Percentiles rank a stretch among this genome's conserved stretches.
Conservation (phyloP, 1,139 yeast genomes). For the Pneumocystis canis region DNA sequence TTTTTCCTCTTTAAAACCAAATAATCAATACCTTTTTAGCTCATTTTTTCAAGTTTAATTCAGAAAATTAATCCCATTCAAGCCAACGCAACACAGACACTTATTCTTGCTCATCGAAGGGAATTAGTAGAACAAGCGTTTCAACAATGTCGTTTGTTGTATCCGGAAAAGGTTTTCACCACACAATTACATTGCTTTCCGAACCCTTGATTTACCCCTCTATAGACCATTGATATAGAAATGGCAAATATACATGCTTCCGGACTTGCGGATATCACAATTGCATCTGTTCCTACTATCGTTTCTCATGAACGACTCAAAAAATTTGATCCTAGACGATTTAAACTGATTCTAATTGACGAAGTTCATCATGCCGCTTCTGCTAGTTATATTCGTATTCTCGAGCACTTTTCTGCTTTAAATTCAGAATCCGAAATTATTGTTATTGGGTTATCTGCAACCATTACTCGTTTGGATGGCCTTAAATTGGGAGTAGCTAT, state of each 20-base stretch:
- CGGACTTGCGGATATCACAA: slow-evolving; percentile 44
- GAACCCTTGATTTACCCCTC: neutral
- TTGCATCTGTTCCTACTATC: slow-evolving; percentile 66
- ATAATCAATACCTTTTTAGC: neutral
- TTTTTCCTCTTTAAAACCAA: neutral
- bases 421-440: slow-evolving; percentile 32
- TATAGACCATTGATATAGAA: slow-evolving; percentile 44
- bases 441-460: slow-evolving; percentile 80
- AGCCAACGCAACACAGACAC: slow-evolving; percentile 35
- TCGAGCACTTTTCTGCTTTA: slow-evolving; percentile 42
- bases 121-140: slow-evolving; percentile 68
- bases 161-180: slow-evolving; percentile 30
- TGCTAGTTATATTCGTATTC: slow-evolving; percentile 42
- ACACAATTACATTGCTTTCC: too few species aligned
- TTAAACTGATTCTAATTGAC: slow-evolving; percentile 65
- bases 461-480: slow-evolving; percentile 55
- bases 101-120: slow-evolving; percentile 67
- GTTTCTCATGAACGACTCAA: slow-evolving; percentile 35
- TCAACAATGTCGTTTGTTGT: slow-evolving; percentile 31
- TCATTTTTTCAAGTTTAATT: slow-evolving; percentile 53
- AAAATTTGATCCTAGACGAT: slow-evolving; percentile 41
- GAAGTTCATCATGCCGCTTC: slow-evolving; percentile 94
- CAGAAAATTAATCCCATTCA: slow-evolving; percentile 32
- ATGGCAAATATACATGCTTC: slow-evolving; percentile 41
- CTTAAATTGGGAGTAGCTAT: slow-evolving; percentile 43